Percentiles rank a stretch among this genome's conserved stretches.
Evolutionary conservation across 495 filamentous ascomycete species (phyloP).

Genomic region (Jackrogersella minutella): DNA sequence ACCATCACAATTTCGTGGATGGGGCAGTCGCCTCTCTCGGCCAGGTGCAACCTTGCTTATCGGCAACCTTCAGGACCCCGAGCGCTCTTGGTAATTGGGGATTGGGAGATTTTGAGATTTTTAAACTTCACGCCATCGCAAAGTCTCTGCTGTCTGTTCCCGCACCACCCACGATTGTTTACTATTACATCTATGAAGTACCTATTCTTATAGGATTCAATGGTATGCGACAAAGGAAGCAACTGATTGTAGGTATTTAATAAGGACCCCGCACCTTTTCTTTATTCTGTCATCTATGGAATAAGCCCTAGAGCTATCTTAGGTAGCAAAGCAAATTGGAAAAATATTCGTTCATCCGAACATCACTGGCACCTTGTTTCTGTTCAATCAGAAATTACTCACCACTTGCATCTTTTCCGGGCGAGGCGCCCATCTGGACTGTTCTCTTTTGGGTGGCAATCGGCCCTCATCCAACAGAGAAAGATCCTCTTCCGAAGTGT

Average conservation of each 20-base stretch:
- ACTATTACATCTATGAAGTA: too few relatives aligned
- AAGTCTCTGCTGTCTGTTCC: slow-evolving; percentile 17
- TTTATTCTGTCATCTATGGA: not conserved
- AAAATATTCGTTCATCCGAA: slow-evolving; percentile 30
- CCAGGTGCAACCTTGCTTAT: slow-evolving; percentile 31
- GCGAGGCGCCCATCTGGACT: slow-evolving; percentile 26
- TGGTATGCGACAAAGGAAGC: slow-evolving; percentile 19
- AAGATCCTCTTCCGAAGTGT: not conserved
- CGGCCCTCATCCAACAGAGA: slow-evolving; percentile 21
- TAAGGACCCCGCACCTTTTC: slow-evolving; percentile 31
- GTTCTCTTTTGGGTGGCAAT: slow-evolving; percentile 16
- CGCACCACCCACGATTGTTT: slow-evolving; percentile 16
- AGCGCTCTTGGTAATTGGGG: slow-evolving; percentile 9
- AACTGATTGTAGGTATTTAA: slow-evolving; percentile 12
- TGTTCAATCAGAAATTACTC: slow-evolving; percentile 18
- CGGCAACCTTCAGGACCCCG: not conserved
- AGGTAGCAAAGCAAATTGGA: slow-evolving; percentile 20
- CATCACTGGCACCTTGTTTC: slow-evolving; percentile 14
- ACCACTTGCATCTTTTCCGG: slow-evolving; percentile 10
- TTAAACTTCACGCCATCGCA: slow-evolving; percentile 28
- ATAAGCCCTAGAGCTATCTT: not conserved
- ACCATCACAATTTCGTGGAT: slow-evolving; percentile 19
- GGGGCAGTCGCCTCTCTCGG: slow-evolving; percentile 11
- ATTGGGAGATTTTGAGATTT: slow-evolving; percentile 27
- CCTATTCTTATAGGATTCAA: not conserved